These are phyloP conservation scores for Gynostemma pentaphyllum DNA, from an alignment of 306 rosid genomes.

Conservation along the genomic window DNA sequence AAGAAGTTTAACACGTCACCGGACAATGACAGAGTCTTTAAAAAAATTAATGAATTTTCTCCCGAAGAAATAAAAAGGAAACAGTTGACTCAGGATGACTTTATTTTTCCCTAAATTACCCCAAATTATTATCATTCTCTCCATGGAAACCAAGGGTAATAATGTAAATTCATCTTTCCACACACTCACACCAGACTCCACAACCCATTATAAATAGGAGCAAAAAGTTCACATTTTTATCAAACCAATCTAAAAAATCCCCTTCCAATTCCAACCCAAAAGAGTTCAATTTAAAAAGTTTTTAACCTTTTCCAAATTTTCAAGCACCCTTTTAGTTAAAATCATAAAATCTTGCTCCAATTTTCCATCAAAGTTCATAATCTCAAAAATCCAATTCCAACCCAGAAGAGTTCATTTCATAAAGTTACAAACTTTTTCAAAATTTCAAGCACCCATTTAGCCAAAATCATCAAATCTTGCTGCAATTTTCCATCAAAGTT, in stretches of 20 bases:
- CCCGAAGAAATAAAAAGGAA: background rate
- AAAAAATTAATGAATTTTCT: background rate
- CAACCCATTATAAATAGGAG: background rate
- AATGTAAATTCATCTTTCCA: background rate
- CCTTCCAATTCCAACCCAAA: background rate
- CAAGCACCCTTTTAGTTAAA: background rate
- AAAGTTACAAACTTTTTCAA: too few species aligned
- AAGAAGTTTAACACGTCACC: too few species aligned
- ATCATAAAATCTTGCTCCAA: background rate
- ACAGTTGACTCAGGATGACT: constrained; percentile 1
- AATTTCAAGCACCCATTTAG: too few species aligned
- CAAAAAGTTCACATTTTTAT: background rate
- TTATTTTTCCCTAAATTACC: background rate
- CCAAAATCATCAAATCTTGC: background rate
- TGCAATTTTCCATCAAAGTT: too few species aligned
- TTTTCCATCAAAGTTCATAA: too few species aligned
- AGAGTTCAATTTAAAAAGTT: background rate
- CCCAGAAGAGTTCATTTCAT: too few species aligned
- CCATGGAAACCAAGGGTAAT: background rate
- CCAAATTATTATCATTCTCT: background rate
- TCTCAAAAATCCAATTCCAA: too few species aligned
- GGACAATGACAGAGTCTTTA: background rate
- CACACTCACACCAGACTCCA: background rate
- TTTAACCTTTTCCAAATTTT: background rate
- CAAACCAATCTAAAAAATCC: background rate